Base-by-base conservation (phyloP, 208 protist genomes). In the Leishmania amazonensis region DNA sequence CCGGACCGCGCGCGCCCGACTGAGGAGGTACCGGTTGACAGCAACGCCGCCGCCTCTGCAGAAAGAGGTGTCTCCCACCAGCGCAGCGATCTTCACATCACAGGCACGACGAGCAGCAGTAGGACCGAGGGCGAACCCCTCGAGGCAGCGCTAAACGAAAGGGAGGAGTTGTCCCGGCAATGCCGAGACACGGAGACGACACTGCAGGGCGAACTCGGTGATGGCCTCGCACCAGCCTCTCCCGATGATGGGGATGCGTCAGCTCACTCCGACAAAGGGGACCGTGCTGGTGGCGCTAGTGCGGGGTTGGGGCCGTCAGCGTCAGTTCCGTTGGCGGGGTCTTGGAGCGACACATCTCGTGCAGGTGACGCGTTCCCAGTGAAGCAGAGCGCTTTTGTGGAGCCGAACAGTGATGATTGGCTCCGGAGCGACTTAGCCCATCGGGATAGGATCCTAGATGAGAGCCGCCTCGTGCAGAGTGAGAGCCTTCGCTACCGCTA, bases 401-500 rank as follows among this genome's bases (percentile, higher is more conserved):
- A 24, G 11, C 6, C 17, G 15, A 11, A 40, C 51, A 42, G 15
- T 7, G 68, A 76, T 58, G 70, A 68, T 40, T 49, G 53, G 19
- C 53, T 40, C 21, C 9, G 28, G 38, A 35, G 49, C 11, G 70
- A 70, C 49, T 8, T 7, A 17, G 15, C 21, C 28, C 76, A 73
- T 28, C 38, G 45, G 13, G 47, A 73, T 17, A 40, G 42, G 31
- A 68, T 80, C 3, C 47, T 49, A 51, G 76, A 90, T 53, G 91
- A 95, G 78, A 86, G 86, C 3, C 84, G 90, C 8, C 31, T 83
- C 71, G 76, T 96, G 40, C 87, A 90, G 75, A 78, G 79, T 51
- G 76, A 88, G 68, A 85, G 91, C 31, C 81, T 95, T 35, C 79
- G 80, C 2, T 75, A 90, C 53, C 83, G 84, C 72, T 94, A 95